phyloP scores from a whole-genome alignment of 2,329 filamentous ascomycete species.

The Curvularia hawaiiensis region DNA sequence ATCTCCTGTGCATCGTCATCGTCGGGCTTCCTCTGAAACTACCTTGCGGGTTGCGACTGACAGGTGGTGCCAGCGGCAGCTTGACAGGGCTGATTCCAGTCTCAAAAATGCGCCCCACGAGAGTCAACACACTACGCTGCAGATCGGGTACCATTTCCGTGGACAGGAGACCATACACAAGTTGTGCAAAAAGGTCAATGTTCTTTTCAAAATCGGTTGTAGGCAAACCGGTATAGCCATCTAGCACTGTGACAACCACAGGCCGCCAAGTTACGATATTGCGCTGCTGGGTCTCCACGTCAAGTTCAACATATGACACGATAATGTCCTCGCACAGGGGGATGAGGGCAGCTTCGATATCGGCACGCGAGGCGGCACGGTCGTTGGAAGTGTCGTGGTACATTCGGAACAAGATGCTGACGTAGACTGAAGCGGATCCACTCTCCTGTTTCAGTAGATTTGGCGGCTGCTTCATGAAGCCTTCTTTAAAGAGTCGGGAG shows the following conservation, averaged over 20 bases:
- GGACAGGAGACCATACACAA: conserved; percentile 79
- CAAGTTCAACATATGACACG: conserved; percentile 79
- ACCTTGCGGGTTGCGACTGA: conserved; percentile 27
- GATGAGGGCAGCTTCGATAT: conserved; percentile 90
- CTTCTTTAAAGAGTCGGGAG: conserved; percentile 93
- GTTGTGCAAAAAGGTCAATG: conserved; percentile 81
- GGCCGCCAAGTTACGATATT: conserved; percentile 98
- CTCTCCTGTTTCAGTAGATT: conserved; percentile 97
- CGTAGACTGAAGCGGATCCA: conserved; percentile 90
- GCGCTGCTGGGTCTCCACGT: conserved; percentile 94
- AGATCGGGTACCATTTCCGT: conserved; percentile 84
- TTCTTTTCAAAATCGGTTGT: conserved; percentile 79
- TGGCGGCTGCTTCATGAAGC: conserved; percentile 99
- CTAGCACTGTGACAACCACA: conserved; percentile 94
- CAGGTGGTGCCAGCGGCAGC: conserved; percentile 33
- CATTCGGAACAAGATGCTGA: conserved; percentile 96
- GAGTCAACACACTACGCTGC: conserved; percentile 74
- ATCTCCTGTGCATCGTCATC: conserved; percentile 13
- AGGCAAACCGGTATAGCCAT: conserved; percentile 88
- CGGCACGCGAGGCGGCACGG: conserved; percentile 74
- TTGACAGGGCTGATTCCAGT: conserved; percentile 26
- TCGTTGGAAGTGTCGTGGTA: conserved; percentile 89
- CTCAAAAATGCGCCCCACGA: conserved; percentile 84
- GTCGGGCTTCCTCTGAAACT: conserved; percentile 31
- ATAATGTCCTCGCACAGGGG: conserved; percentile 96